Evolutionary conservation across 495 filamentous ascomycete species (phyloP), one percentile per base, ranked within the genome.

Genomic region (Talaromyces borbonicus): DNA sequence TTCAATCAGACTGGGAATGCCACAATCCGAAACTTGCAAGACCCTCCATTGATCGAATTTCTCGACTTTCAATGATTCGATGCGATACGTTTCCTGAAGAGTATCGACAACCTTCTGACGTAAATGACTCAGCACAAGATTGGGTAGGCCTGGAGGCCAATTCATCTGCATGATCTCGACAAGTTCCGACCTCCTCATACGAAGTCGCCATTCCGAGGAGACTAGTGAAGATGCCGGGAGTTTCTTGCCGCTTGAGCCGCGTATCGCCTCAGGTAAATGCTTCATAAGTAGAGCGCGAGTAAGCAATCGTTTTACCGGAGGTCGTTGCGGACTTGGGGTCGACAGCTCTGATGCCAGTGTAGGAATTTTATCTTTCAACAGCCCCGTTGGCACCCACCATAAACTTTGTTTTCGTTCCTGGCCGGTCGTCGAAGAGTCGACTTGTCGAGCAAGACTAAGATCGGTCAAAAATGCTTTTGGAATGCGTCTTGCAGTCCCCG

Each of bases 121-220:
- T 66, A 85, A 68, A 24, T 71, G 43, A 5, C 63, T 57, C 0
- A 83, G 61, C 2, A 87, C 48, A 35, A 81, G 75, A 0, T 59
- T 57, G n/a, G 73, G 70, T 80, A 88, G 87, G 52, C 90, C 82
- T 26, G 66, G 30, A 12, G 81, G 74, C 83, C 83, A 90, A 3
- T 74, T 54, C 11, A 76, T 26, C 4, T 59, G 47, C 8, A 51
- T 47, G 12, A 63, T 46, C 8, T 68, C 43, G n/a, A 22, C 12
- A 35, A 12, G 11, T 1, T 12, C 9, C 20, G 27, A 63, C 32
- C 24, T 66, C 57, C 0, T 60, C 60, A 4, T 55, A 18, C 35
- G 63, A 63, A 44, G 31, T 47, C 59, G 63, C 64, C 63, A 71
- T 40, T 64, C 56, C 43, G 56, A 50, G 5, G 68, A 63, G 25